Evolutionary conservation across 2,329 filamentous ascomycete genomes (phyloP).

Genomic region (Neospermospora avenae): DNA sequence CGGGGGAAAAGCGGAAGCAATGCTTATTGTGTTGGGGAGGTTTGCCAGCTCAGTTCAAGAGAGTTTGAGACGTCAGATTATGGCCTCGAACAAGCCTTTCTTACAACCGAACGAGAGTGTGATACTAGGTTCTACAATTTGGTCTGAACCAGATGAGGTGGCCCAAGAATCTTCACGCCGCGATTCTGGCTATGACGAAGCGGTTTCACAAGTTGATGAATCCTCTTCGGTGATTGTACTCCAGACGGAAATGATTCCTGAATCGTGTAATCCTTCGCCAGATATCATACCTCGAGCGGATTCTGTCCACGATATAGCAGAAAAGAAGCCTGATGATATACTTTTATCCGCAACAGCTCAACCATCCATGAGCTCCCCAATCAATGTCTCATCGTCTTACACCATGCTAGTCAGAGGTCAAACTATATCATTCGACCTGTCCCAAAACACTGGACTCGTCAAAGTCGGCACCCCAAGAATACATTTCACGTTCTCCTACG

Average conservation of each 20-base stretch:
- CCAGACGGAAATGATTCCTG: no score
- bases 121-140: neutral
- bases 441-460: neutral
- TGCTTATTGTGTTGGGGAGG: neutral
- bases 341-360: no score
- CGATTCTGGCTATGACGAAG: neutral
- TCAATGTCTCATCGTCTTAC: neutral
- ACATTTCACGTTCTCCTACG: neutral
- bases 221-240: no score
- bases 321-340: no score
- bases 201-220: no score
- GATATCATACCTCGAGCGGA: no score
- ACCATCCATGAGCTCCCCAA: neutral
- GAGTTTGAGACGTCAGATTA: neutral
- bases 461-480: neutral
- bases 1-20: neutral
- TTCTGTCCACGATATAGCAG: no score
- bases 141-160: neutral
- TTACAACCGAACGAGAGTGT: neutral
- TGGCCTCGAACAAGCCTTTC: neutral
- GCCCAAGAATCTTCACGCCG: neutral
- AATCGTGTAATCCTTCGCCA: no score
- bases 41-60: neutral
- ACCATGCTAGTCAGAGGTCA: neutral
- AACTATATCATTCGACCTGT: neutral